phyloP scores from a whole-genome alignment of 1,139 yeast genomes.

The Yamadazyma diddensiae region DNA sequence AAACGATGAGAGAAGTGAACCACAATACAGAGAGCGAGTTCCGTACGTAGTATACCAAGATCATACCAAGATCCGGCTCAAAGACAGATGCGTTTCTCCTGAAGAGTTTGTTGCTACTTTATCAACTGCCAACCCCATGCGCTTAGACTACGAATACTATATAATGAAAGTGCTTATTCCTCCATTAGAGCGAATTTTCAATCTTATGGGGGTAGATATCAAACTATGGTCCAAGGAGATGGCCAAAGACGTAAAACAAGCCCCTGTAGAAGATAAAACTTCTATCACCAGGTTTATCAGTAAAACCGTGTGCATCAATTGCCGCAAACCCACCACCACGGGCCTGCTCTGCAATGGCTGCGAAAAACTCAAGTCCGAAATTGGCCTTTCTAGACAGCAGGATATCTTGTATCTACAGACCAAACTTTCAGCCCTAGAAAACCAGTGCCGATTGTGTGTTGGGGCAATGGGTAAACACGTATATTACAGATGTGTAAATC shows the following conservation, averaged over 20 bases:
- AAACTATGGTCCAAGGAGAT: slow-evolving; percentile 74
- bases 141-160: slow-evolving; percentile 79
- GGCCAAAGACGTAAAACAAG: slow-evolving; percentile 36
- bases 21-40: slow-evolving; percentile 85
- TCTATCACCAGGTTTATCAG: slow-evolving; percentile 16
- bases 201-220: slow-evolving; percentile 78
- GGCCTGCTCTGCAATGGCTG: slow-evolving; percentile 23
- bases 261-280: neutral
- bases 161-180: slow-evolving; percentile 82
- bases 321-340: slow-evolving; percentile 18
- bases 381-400: slow-evolving; percentile 20
- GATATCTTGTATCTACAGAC: slow-evolving; percentile 14
- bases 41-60: slow-evolving; percentile 82
- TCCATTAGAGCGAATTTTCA: slow-evolving; percentile 82
- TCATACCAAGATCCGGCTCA: slow-evolving; percentile 57
- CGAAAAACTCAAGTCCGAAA: slow-evolving; percentile 16
- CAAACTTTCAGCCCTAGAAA: slow-evolving; percentile 14
- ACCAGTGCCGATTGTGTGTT: slow-evolving; percentile 27
- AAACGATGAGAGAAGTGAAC: slow-evolving; percentile 70
- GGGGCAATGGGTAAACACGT: too few species aligned
- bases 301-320: slow-evolving; percentile 23
- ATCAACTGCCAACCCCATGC: slow-evolving; percentile 29
- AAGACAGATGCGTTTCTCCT: slow-evolving; percentile 81
- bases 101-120: slow-evolving; percentile 56
- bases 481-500: slow-evolving; percentile 32